Evolutionary conservation across 179 eudicot species (phyloP).

Genomic region (Amaranthus tricolor): DNA sequence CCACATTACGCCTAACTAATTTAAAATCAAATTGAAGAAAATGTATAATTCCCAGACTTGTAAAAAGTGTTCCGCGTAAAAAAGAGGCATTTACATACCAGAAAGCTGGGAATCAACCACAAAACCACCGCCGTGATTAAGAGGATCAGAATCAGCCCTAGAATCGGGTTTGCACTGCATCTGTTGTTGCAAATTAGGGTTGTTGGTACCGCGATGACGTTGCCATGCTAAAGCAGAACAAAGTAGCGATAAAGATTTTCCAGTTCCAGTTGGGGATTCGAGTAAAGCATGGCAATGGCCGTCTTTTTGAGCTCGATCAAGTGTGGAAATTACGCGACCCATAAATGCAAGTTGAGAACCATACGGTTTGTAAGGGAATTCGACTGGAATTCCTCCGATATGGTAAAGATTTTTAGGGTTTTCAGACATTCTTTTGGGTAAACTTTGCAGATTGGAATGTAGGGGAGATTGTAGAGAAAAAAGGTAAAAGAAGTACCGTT

Average conservation of each 20-base stretch:
- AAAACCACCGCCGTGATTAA: conserved; percentile 79
- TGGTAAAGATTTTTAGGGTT: conserved; percentile 41
- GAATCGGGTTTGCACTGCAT: conserved; percentile 47
- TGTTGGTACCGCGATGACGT: conserved; percentile 36
- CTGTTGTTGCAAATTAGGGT: conserved; percentile 3
- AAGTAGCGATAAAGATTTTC: conserved; percentile 75
- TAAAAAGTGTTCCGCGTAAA: too few relatives aligned
- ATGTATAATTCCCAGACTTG: too few relatives aligned
- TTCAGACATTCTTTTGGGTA: conserved; percentile 6
- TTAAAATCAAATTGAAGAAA: too few relatives aligned
- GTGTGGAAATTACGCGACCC: conserved; percentile 84
- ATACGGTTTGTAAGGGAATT: conserved; percentile 91
- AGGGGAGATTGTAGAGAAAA: too few relatives aligned
- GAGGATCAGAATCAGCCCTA: conserved; percentile 58
- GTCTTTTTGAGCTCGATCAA: conserved; percentile 68
- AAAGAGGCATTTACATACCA: conserved; percentile 28
- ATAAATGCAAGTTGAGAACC: conserved; percentile 90
- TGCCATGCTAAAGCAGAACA: conserved; percentile 97
- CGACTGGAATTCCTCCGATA: conserved; percentile 78
- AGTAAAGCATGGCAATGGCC: conserved; percentile 89
- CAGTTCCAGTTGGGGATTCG: conserved; percentile 90
- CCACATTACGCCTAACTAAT: too few relatives aligned
- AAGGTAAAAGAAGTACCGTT: too few relatives aligned
- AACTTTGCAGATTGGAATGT: not conserved
- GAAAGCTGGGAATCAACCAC: conserved; percentile 67